Percentiles rank a stretch among this genome's conserved stretches.
Conservation (phyloP, 202 grass and related monocot species). For the Thinopyrum obtusiflorum region DNA sequence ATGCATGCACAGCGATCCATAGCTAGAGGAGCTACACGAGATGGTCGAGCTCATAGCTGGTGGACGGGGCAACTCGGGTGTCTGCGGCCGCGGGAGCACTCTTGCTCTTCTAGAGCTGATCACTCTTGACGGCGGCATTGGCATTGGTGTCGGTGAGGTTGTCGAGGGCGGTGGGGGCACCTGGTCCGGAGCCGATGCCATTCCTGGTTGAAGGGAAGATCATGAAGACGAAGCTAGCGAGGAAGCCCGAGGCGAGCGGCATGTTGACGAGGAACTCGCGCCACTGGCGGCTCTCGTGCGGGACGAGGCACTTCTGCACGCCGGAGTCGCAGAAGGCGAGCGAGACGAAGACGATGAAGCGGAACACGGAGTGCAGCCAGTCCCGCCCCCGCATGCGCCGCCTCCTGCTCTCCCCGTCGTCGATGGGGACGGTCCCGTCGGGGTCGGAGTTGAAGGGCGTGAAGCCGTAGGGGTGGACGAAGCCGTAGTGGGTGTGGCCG, state of each 20-base stretch:
- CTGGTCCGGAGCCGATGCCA: background rate
- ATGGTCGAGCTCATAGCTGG: background rate
- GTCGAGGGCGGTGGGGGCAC: background rate
- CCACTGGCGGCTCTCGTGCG: background rate
- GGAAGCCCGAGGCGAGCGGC: background rate
- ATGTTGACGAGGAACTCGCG: background rate
- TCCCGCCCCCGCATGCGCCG: background rate
- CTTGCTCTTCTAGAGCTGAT: background rate
- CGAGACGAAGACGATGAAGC: background rate
- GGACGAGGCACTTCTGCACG: background rate
- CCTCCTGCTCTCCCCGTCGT: background rate
- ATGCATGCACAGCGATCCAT: too few relatives aligned
- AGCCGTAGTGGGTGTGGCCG: background rate
- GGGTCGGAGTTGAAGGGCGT: background rate
- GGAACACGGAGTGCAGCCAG: background rate
- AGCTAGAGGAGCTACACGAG: background rate
- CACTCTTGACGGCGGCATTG: background rate
- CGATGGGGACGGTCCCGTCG: background rate
- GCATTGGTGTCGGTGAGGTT: background rate
- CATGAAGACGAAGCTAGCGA: background rate
- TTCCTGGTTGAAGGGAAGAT: background rate
- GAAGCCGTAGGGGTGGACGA: background rate
- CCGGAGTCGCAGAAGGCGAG: background rate
- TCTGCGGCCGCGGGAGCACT: background rate
- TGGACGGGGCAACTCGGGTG: background rate